Conservation (phyloP, 495 filamentous ascomycete species). For the Aspergillus diversus region DNA sequence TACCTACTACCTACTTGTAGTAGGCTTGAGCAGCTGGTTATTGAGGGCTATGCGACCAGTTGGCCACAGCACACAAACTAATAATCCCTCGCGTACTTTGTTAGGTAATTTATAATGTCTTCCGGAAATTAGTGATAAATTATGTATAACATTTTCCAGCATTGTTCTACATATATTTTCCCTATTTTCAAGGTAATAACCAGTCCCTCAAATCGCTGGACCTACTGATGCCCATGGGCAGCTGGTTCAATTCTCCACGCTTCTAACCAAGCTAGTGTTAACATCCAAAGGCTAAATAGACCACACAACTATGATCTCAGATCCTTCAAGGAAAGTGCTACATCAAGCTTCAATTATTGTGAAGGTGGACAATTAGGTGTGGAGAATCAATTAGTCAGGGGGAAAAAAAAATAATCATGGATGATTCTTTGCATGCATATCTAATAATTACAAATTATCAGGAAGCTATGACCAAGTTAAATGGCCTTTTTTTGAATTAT, state of each 20-base stretch:
- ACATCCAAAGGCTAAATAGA: too few relatives aligned
- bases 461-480: background rate
- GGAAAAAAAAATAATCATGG: background rate
- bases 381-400: background rate
- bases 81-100: background rate
- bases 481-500: background rate
- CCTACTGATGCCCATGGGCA: too few relatives aligned
- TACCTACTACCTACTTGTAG: too few relatives aligned
- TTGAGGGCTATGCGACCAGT: background rate
- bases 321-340: too few relatives aligned
- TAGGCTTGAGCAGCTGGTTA: background rate
- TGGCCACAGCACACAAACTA: background rate
- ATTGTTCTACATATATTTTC: background rate
- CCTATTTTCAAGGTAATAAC: too few relatives aligned
- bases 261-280: too few relatives aligned
- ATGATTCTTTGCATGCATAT: background rate
- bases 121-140: too few relatives aligned
- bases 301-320: too few relatives aligned
- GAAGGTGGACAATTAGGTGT: background rate
- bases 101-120: background rate
- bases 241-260: too few relatives aligned
- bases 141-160: background rate
- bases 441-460: background rate
- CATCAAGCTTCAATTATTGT: too few relatives aligned
- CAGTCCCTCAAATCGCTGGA: too few relatives aligned